Evolutionary conservation across 768 basidiomycete species (phyloP), one percentile per base, ranked within the genome.

Genomic region (Boletus edulis): DNA sequence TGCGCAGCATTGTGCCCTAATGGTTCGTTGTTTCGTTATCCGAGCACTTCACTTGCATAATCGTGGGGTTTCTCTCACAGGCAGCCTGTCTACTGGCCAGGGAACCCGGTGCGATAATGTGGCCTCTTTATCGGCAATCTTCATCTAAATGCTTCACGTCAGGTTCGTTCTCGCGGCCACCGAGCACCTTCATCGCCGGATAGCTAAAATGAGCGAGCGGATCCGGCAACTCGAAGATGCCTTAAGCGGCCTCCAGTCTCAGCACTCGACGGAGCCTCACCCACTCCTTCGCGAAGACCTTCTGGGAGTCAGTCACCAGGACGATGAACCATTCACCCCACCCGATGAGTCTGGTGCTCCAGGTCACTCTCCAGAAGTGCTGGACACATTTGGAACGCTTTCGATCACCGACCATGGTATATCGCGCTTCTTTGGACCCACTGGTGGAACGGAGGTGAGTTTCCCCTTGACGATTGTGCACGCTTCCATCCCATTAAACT

Each of bases 31-130:
- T 63, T 42, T 55, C 49, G 27, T 62, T 49, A 20, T 43, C 31
- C 29, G 10, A 6, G 18, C 27, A 18, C 44, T 22, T 7, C 43
- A 29, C 32, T 53, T 39, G 37, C 52, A 35, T 54, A 14, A 47
- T 50, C 45, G 32, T 7, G 46, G 38, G 29, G 8, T 41, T 6
- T 42, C 38, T 43, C 47, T 41, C 50, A 57, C 56, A 87, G 85
- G 86, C 22, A 87, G 84, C 62, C 73, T 89, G n/a, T 81, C 87
- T 0, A 89, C 87, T n/a, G 87, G 87, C 13, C 85, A 89, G 69
- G 86, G 86, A 55, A 87, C 86, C 51, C 79, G 89, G 86, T 83
- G 66, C 11, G 67, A 61, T 55, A 52, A 32, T 41, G 20, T 50
- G 2, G 12, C 38, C 44, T 47, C 20, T 39, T 52, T 54, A 24